Base-by-base conservation (phyloP, 192 early-diverging fungal genomes). In the Umbelopsis ramanniana region DNA sequence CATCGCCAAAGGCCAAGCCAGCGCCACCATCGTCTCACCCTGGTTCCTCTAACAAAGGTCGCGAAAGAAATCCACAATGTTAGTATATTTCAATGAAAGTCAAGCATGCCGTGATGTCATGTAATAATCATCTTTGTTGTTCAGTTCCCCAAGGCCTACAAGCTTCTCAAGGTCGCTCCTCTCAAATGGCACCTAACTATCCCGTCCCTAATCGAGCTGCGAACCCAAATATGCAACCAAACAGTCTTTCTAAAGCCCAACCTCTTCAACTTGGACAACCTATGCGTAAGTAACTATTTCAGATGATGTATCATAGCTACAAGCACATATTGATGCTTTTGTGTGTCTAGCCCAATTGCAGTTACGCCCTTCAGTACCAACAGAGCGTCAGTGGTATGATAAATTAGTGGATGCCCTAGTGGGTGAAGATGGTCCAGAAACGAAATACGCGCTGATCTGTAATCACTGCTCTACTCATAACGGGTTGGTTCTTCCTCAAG, bases 371-470 rank as follows among this genome's bases (percentile, higher is more conserved):
- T 71, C 71, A 35, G 47, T 46, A 33, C 75, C 67, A 35, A 52
- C 72, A 35, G 72, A 74, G 47, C 70, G 74, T 8, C 79, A 81
- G 11, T 99, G 95, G 96, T 93, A 92, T 71, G 97, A 99, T 79
- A 94, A 90, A 77, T 83, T 97, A 11, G 87, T 99, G 29, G 95
- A 97, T 76, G 92, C 93, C 66, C 83, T 99, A 24, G 92, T 97
- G 29, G 97, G 97, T 10, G 95, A 96, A 43, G 93, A 94, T 24
- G 91, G 92, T 22, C 93, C 92, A 2, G 89, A 94, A 35, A 92
- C 89, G 74, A 94, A 95, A 74, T 99, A 95, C 74, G 97, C 97
- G 21, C 84, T 99, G 29, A 93, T 99, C 46, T 99, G 97, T 77
- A 84, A 91, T 35, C 83, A 89, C 47, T 99, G 97, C 80, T 95